Percentiles rank a stretch among this genome's conserved stretches.
Evolutionary conservation across 2,329 filamentous ascomycete genomes (phyloP).

Genomic region (Nemania sp.): DNA sequence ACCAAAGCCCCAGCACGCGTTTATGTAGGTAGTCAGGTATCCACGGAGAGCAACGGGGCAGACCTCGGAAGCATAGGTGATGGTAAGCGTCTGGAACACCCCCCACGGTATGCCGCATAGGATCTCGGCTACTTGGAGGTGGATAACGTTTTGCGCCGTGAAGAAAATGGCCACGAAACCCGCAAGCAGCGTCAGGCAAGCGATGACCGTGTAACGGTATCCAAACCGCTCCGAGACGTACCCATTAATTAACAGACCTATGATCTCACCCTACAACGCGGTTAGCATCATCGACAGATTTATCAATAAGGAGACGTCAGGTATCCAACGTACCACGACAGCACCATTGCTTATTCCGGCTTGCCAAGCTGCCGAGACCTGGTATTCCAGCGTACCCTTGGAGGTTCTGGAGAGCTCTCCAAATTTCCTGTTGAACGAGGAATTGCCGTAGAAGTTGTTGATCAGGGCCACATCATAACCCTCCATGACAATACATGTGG

Average conservation of each 20-base stretch:
- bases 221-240: slow-evolving; percentile 68
- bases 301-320: not conserved
- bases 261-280: slow-evolving; percentile 58
- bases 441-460: slow-evolving; percentile 75
- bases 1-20: slow-evolving; percentile 78
- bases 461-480: slow-evolving; percentile 83
- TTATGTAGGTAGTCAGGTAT: slow-evolving; percentile 72
- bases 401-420: slow-evolving; percentile 48
- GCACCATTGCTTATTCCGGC: slow-evolving; percentile 61
- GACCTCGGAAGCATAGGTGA: slow-evolving; percentile 73
- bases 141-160: slow-evolving; percentile 63
- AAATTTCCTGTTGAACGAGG: slow-evolving; percentile 63
- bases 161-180: slow-evolving; percentile 68
- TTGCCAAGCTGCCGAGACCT: slow-evolving; percentile 66
- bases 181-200: slow-evolving; percentile 56
- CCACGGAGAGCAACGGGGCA: slow-evolving; percentile 73
- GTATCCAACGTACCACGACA: slow-evolving; percentile 37
- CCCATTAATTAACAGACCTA: slow-evolving; percentile 69
- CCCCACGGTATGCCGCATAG: slow-evolving; percentile 67
- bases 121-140: slow-evolving; percentile 64
- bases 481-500: slow-evolving; percentile 91
- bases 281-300: slow-evolving; percentile 4
- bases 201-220: slow-evolving; percentile 68
- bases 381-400: slow-evolving; percentile 49
- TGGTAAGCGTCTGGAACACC: slow-evolving; percentile 62